These are phyloP conservation scores for Rhodofomes roseus DNA, from an alignment of 1,284 basidiomycete species.

Conservation along the genomic window DNA sequence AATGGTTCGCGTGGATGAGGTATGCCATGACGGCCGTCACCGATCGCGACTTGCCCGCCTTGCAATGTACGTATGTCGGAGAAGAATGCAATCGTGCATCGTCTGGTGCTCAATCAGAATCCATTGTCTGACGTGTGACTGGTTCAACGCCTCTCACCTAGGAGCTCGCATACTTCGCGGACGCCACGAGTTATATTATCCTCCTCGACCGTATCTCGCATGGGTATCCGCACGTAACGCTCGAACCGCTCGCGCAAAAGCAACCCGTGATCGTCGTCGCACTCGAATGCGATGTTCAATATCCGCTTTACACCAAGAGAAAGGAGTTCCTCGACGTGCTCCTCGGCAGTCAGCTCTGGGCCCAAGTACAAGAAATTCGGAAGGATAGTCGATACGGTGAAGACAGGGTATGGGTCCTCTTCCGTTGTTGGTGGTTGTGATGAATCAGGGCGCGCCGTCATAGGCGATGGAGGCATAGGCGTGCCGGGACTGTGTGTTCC, in stretches of 20 bases:
- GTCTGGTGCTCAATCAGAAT: slow-evolving; percentile 45
- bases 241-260: slow-evolving; percentile 68
- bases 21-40: slow-evolving; percentile 98
- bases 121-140: not conserved
- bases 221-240: slow-evolving; percentile 82
- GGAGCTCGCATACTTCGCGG: slow-evolving; percentile 78
- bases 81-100: slow-evolving; percentile 86
- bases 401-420: slow-evolving; percentile 55
- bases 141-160: slow-evolving; percentile 48
- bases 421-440: slow-evolving; percentile 52
- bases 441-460: slow-evolving; percentile 55
- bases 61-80: slow-evolving; percentile 94
- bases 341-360: slow-evolving; percentile 74
- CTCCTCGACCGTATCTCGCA: slow-evolving; percentile 95
- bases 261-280: slow-evolving; percentile 79
- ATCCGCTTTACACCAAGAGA: slow-evolving; percentile 83
- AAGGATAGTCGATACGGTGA: slow-evolving; percentile 83
- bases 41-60: slow-evolving; percentile 92
- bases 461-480: slow-evolving; percentile 43
- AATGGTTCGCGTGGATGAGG: slow-evolving; percentile 94
- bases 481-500: slow-evolving; percentile 27
- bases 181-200: slow-evolving; percentile 84
- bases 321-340: slow-evolving; percentile 74
- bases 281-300: slow-evolving; percentile 89
- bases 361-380: slow-evolving; percentile 90